Evolutionary conservation across 805 yeast genomes (phyloP), one percentile per base, ranked within the genome.

Genomic region (Lipomyces lipofer): DNA sequence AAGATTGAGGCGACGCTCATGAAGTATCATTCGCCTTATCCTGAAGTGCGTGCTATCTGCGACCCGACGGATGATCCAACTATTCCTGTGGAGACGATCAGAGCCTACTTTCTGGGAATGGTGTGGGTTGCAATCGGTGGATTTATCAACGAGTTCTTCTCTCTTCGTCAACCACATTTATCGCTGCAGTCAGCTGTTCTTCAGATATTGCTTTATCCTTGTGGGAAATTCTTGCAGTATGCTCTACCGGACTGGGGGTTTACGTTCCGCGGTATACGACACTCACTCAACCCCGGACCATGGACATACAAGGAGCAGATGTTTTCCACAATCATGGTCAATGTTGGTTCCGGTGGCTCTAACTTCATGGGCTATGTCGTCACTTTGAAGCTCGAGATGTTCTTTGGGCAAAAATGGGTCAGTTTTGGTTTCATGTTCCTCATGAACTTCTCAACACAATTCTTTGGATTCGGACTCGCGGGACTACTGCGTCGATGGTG

Each of bases 381-480:
- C 5, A 15, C 46, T 5, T 7, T 48, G 27, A 21, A 35, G 17
- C 36, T 21, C 10, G 15, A 25, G 2, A 10, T 35, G 5, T 52
- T 52, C 36, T 53, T 24, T 21, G 56, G 56, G 2, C 27, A 33
- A n/a, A 28, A 24, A 7, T 52, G 30, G 19, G 39, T 33, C 13
- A 33, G 13, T 42, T 42, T 43, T 25, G 87, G 86, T n/a, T 82
- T 78, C 55, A 77, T 76, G 56, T 67, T 84, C 25, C 66, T 82
- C 49, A 72, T 81, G 43, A 73, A 76, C 45, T 64, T 80, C 48
- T 74, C 85, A 10, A 76, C 85, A 30, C 88, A 84, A 66, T 72
- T 80, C 60, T 74, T 85, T 49, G 90, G 91, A 6, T 80, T 82
- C 58, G 83, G 86, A 22, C 67, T 82, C 46, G 86, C 87, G 43